These are phyloP conservation scores for Papilionanthe hybrid DNA, from an alignment of 116 monocot species.

Conservation along the genomic window DNA sequence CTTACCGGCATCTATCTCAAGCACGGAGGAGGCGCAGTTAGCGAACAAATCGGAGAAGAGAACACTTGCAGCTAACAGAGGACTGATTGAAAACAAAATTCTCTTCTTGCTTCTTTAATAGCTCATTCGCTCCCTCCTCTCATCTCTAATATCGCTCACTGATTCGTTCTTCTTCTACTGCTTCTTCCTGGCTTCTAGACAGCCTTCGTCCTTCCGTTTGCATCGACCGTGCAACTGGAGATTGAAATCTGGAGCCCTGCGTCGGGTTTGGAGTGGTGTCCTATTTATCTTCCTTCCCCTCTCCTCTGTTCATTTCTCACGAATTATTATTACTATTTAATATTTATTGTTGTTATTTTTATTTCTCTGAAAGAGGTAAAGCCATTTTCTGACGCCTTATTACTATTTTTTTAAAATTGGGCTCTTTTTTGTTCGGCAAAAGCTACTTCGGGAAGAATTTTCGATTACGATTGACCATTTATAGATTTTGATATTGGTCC, in stretches of 20 bases:
- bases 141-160: not conserved
- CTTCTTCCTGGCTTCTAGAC: not conserved
- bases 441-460: too few relatives aligned
- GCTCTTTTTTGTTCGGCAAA: too few relatives aligned
- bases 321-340: not conserved
- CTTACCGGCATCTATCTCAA: not conserved
- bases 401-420: too few relatives aligned
- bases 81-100: not conserved
- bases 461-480: too few relatives aligned
- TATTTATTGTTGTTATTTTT: not conserved
- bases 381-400: not conserved
- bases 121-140: not conserved
- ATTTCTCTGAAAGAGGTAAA: not conserved
- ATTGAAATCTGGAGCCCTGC: constrained; percentile 8
- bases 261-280: constrained; percentile 4
- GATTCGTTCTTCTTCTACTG: not conserved
- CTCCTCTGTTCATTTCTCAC: not conserved
- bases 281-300: constrained; percentile 1
- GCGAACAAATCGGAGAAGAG: not conserved
- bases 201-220: not conserved
- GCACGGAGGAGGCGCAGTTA: not conserved
- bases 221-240: not conserved
- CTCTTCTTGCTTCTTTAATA: not conserved
- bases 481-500: too few relatives aligned
- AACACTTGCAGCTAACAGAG: not conserved